Base-by-base conservation (phyloP, 192 early-diverging fungal species). In the Coemansia nantahalensis region DNA sequence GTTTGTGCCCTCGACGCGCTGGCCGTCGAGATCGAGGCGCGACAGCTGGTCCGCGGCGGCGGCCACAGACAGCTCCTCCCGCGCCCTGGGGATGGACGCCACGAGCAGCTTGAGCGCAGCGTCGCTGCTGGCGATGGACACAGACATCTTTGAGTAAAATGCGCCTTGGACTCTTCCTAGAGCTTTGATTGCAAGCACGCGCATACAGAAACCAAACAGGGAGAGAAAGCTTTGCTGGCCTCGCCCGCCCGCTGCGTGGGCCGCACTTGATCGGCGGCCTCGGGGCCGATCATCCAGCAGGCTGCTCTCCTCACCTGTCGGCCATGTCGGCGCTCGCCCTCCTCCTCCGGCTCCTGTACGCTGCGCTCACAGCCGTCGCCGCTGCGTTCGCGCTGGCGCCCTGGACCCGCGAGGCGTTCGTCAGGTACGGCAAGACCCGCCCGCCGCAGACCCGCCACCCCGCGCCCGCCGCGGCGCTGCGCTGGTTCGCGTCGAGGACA, bases 21-120 rank as follows among this genome's bases (percentile, higher is more conserved):
- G 58, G 59, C 70, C 63, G 35, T 62, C 64, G 19, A 74, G 58
- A 11, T 45, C 49, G 4, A 74, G 54, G 41, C 47, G 58, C 31
- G 70, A 74, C 34, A 74, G 58, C 59, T 66, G 63, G 52, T 74
- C 70, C 8, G 64, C 48, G 16, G 66, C 70, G 12, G 59, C 37
- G 41, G 58, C 59, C 24, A 66, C 59, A 1, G 59, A 47, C 16
- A 74, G 45, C 2, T 56, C 59, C 18, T 45, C 48, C 41, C 59
- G 46, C 12, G 59, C 70, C 43, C 66, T 51, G 19, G 70, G 70
- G 18, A 74, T 35, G 18, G 53, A 45, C 12, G 70, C 59, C 28
- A 74, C 43, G 41, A 74, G 59, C 36, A 74, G 55, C 59, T 58
- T 74, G 14, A 74, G 63, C 15, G 70, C 63, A 33, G 59, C 45